phyloP scores from a whole-genome alignment of 306 rosid genomes.

The Cercis canadensis region DNA sequence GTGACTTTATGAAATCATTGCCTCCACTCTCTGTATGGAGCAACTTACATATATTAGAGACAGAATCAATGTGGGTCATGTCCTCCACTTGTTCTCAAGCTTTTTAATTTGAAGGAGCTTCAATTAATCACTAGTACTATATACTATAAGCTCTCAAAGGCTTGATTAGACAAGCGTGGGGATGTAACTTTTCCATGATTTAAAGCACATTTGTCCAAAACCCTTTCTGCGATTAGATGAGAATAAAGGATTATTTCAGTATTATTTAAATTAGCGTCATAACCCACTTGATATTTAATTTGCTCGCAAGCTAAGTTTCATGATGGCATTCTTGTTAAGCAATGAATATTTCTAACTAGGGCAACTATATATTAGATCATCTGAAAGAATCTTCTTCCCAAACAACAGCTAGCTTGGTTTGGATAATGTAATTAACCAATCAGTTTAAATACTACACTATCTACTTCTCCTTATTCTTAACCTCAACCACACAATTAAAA shows the following conservation, averaged over 20 bases:
- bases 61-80: constrained; percentile 56
- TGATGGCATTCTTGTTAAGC: constrained; percentile 32
- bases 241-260: constrained; percentile 7
- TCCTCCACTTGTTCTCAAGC: constrained; percentile 41
- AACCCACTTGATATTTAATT: constrained; percentile 16
- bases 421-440: constrained; percentile 28
- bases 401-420: background rate
- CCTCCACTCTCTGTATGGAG: constrained; percentile 54
- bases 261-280: no score
- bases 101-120: constrained; percentile 15
- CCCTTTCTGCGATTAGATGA: constrained; percentile 33
- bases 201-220: constrained; percentile 46
- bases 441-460: constrained; percentile 17
- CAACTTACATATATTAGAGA: constrained; percentile 44
- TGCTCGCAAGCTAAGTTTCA: constrained; percentile 12
- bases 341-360: constrained; percentile 26
- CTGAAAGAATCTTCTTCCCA: constrained; percentile 17
- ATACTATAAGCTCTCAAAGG: constrained; percentile 39
- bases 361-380: constrained; percentile 22
- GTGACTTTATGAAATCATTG: constrained; percentile 38
- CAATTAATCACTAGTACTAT: constrained; percentile 27
- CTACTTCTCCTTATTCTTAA: no score
- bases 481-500: no score
- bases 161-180: constrained; percentile 60
- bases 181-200: constrained; percentile 52